Conservation (phyloP, 805 yeast genomes). For the Lipomyces sp. region DNA sequence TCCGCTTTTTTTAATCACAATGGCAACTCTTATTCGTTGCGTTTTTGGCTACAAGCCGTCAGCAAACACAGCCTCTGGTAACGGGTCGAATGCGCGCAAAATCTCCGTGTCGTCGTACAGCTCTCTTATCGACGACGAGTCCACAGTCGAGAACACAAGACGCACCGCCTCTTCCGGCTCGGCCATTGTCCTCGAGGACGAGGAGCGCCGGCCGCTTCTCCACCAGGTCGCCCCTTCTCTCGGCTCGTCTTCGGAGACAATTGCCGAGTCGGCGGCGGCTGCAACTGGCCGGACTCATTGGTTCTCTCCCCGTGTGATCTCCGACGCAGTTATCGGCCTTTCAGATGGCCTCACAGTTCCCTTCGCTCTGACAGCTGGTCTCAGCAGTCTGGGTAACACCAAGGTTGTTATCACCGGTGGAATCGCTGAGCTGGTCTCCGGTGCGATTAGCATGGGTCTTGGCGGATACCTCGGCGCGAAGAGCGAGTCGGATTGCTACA, state of each 20-base stretch:
- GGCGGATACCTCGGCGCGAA: conserved; percentile 96
- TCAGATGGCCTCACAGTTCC: conserved; percentile 97
- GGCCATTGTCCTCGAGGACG: conserved; percentile 6
- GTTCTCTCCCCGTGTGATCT: conserved; percentile 75
- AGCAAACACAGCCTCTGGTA: neutral
- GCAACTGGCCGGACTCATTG: conserved; percentile 9
- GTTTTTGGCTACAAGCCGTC: conserved; percentile 21
- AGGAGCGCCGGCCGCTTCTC: conserved; percentile 22
- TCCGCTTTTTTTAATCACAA: neutral
- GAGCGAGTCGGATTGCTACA: conserved; percentile 53
- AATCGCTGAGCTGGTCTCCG: conserved; percentile 93
- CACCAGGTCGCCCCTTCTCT: conserved; percentile 8
- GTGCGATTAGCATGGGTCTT: conserved; percentile 96
- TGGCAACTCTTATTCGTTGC: conserved; percentile 25
- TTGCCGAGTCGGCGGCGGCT: conserved; percentile 3
- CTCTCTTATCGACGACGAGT: conserved; percentile 11
- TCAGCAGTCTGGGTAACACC: conserved; percentile 84
- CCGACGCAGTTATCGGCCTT: conserved; percentile 88
- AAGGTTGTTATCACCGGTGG: conserved; percentile 96
- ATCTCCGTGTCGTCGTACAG: conserved; percentile 5
- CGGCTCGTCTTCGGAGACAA: conserved; percentile 12
- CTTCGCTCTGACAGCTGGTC: conserved; percentile 96
- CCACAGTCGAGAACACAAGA: conserved; percentile 3
- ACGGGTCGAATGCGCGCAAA: neutral
- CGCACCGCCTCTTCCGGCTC: neutral